Base-by-base conservation (phyloP, 768 basidiomycete genomes). In the Boletus rubescentipes region DNA sequence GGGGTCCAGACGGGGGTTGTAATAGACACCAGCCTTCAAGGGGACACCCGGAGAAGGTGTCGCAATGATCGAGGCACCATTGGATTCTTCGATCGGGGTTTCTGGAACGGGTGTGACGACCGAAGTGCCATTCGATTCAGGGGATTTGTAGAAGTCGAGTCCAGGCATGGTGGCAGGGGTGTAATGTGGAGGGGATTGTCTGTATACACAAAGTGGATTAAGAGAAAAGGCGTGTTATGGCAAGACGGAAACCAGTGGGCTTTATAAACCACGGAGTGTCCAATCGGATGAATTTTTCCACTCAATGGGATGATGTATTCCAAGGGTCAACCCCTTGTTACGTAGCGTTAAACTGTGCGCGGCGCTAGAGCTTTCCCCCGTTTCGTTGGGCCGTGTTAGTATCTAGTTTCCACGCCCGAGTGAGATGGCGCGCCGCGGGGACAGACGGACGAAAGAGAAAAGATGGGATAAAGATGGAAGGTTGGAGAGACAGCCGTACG, bases 1-100 rank as follows among this genome's bases (percentile, higher is more conserved):
- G 23, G 86, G 83, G 67, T 87, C 84, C 15, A 89, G 71, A 30
- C 86, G 85, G 43, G 86, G 50, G 63, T 89, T 90, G 67, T 83
- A 81, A 68, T 88, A 89, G 3, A 70, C 70, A 11, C 51, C 65
- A 5, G 56, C 9, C 20, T 41, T 69, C 50, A 60, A 52, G 2
- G 59, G 46, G 2, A 7, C 3, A 12, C 47, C 50, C 1, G 67
- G 59, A 11, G 58, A 49, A 36, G 61, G 56, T 14, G 59, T 44
- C 8, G 15, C 30, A 29, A 14, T 4, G 14, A 46, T 20, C 2
- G n/a, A 3, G 20, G 49, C 1, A 12, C 20, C 0, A 8, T 32
- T 54, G 26, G 49, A 26, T 23, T 45, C 55, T 29, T 55, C 36
- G 15, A 51, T 3, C 10, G 61, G 63, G 0, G 48, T 55, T 7